Base-by-base conservation (phyloP, 2,329 filamentous ascomycete species). In the Trichoderma aggressivum region DNA sequence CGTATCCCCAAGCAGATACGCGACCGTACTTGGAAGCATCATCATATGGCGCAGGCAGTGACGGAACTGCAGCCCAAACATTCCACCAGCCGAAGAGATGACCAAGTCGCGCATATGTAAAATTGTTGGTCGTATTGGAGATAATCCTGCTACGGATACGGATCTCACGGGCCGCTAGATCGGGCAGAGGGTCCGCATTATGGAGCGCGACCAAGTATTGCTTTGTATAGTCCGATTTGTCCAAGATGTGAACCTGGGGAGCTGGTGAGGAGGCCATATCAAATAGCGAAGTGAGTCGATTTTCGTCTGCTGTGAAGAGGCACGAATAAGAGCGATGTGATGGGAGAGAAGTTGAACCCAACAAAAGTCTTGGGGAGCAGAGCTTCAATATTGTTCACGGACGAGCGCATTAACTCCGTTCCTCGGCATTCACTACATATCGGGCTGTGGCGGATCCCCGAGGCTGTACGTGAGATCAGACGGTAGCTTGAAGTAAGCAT, bases 11-110 rank as follows among this genome's bases (percentile, higher is more conserved):
- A 21, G 63, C 21, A 24, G 63, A 66, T 21, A 66, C 5, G 47
- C 63, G 63, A 14, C 63, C 63, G 16, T 66, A 66, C 14, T 66
- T 66, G 63, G 63, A 66, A 7, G 50, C 21, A 26, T 66, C 47
- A 56, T 56, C 7, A 14, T 66, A 66, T 18, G 63, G 63, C 21
- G 47, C 63, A 16, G 63, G 63, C 6, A 66, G 30, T 7, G 63
- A 66, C 18, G 63, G 63, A 14, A 34, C 11, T 3, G 21, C 24
- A 26, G 63, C 21, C 63, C 63, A 66, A 32, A 66, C 63, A 39
- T 66, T 24, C 63, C 63, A 66, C 63, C 63, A 66, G 30, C 63
- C 63, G 1, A 66, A 26, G 7, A 56, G 47, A 39, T 56, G 63
- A 2, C 63, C 63, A 34, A 66, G 21, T 36, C 28, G 50, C 12